phyloP scores from a whole-genome alignment of 73 alveolate species.

The Tetrahymena malaccensis region DNA sequence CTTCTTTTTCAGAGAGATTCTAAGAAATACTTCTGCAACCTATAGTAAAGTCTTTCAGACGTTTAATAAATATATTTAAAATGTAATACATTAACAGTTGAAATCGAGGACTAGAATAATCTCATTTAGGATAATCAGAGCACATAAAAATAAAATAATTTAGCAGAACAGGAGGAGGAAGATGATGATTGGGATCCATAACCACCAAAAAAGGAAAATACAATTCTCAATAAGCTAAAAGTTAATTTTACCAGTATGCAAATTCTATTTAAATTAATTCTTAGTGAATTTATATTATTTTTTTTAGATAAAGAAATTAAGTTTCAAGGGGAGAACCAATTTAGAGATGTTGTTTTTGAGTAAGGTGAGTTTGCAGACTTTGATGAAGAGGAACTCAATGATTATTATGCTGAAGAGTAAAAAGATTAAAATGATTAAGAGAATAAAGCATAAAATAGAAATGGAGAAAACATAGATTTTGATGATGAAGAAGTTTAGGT shows the following conservation, averaged over 20 bases:
- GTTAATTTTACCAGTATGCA: neutral
- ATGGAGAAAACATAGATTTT: slow-evolving; percentile 1
- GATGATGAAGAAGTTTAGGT: slow-evolving; percentile 19
- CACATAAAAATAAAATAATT: too few species aligned
- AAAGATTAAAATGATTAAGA: neutral
- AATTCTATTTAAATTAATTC: neutral
- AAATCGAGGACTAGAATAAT: neutral
- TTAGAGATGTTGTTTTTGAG: neutral
- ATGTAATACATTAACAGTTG: neutral
- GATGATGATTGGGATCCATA: slow-evolving; percentile 11
- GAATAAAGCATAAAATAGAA: neutral
- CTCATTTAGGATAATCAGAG: neutral
- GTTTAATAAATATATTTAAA: neutral
- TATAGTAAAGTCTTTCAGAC: neutral
- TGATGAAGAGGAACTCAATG: neutral
- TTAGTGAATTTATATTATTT: neutral
- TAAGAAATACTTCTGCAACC: neutral
- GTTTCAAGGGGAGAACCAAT: neutral
- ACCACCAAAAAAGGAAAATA: neutral
- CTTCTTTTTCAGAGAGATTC: neutral
- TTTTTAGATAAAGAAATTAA: neutral
- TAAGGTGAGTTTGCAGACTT: neutral
- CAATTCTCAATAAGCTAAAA: neutral
- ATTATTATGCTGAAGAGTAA: neutral
- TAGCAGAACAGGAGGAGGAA: neutral